phyloP scores from a whole-genome alignment of 1,139 yeast genomes.

The Arxiozyma heterogenica region DNA sequence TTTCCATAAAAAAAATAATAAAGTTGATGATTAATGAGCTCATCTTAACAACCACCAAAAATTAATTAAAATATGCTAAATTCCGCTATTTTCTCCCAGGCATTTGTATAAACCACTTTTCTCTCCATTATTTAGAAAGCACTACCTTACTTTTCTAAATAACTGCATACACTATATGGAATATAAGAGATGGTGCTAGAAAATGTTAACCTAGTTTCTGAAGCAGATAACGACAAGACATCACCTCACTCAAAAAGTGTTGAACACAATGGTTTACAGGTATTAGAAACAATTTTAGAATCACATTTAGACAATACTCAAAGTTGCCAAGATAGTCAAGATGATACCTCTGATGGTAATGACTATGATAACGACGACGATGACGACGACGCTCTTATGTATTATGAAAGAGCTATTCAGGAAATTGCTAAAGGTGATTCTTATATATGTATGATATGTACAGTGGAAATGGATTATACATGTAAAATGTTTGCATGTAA shows the following conservation, averaged over 20 bases:
- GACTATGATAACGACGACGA: constrained; percentile 6
- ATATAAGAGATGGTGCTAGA: background rate
- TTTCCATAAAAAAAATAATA: too few relatives aligned
- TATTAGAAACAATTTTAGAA: background rate
- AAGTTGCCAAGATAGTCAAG: background rate
- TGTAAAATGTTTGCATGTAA: constrained; percentile 69
- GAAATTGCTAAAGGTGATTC: constrained; percentile 49
- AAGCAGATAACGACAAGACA: background rate
- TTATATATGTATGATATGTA: constrained; percentile 75
- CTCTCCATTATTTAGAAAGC: too few relatives aligned
- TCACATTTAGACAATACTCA: too few relatives aligned
- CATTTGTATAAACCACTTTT: too few relatives aligned
- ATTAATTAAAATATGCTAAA: too few relatives aligned
- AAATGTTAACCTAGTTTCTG: background rate
- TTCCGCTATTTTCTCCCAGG: too few relatives aligned
- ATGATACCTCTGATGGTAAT: constrained; percentile 1
- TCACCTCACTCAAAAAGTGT: background rate
- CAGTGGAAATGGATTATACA: constrained; percentile 63
- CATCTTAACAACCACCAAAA: too few relatives aligned
- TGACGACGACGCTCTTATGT: constrained; percentile 17
- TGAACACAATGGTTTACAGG: background rate
- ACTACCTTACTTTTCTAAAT: too few relatives aligned
- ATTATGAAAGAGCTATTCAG: constrained; percentile 26
- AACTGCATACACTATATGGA: too few relatives aligned
- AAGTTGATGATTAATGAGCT: too few relatives aligned